Conservation (phyloP, 2,329 filamentous ascomycete genomes). For the Venturiaceae sp. region DNA sequence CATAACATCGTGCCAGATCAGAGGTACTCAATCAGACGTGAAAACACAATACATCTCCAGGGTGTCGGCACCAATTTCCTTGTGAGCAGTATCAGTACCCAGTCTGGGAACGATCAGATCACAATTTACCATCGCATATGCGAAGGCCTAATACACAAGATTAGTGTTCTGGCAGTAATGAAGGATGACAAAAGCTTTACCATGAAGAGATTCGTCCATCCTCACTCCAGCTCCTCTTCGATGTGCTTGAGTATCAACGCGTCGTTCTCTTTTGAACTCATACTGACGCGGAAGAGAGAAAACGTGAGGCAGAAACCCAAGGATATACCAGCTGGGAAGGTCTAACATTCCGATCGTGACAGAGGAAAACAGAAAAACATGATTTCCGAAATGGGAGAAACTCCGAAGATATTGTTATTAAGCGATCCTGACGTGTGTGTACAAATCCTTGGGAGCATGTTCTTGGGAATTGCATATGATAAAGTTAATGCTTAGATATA, state of each 20-base stretch:
- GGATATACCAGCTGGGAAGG: background rate
- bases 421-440: background rate
- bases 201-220: constrained; percentile 13
- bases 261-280: background rate
- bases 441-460: background rate
- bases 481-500: background rate
- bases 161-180: background rate
- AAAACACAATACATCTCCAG: constrained; percentile 18
- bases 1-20: constrained; percentile 16
- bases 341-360: background rate
- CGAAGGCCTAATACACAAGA: constrained; percentile 12
- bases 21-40: constrained; percentile 16
- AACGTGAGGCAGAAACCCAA: background rate
- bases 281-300: background rate
- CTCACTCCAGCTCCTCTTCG: constrained; percentile 14
- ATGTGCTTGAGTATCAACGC: constrained; percentile 15
- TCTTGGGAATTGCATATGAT: background rate
- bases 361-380: background rate
- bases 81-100: background rate
- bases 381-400: no score
- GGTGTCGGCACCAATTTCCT: constrained; percentile 14
- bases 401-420: no score
- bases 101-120: background rate
- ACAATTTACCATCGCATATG: constrained; percentile 12
- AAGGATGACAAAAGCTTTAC: background rate